These are phyloP conservation scores for Paramecium pentaurelia DNA, from an alignment of 73 alveolate genomes.

Conservation along the genomic window DNA sequence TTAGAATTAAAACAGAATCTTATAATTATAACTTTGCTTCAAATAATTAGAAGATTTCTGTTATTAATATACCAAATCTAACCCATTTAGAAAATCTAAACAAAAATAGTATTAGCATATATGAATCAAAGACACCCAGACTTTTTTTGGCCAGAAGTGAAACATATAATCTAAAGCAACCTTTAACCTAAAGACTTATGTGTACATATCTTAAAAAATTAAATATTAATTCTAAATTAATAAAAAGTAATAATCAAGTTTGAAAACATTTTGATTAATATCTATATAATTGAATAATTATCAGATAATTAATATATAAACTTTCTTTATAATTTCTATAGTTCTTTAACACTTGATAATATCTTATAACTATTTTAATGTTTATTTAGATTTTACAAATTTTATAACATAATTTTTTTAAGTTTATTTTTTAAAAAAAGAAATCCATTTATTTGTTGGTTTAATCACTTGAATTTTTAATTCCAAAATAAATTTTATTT, in stretches of 20 bases:
- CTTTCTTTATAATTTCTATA: background rate
- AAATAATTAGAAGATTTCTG: background rate
- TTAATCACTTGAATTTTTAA: too few relatives aligned
- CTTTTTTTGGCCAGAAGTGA: background rate
- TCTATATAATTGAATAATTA: background rate
- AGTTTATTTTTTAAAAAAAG: too few relatives aligned
- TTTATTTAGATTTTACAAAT: too few relatives aligned
- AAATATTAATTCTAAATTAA: background rate
- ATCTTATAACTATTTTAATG: too few relatives aligned
- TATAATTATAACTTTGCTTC: background rate
- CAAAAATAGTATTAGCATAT: background rate
- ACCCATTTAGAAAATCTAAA: background rate
- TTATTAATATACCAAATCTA: background rate
- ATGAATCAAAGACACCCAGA: background rate
- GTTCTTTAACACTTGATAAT: background rate
- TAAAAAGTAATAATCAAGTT: background rate
- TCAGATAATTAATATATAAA: background rate
- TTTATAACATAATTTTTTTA: too few relatives aligned
- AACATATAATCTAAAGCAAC: background rate
- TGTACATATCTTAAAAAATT: background rate
- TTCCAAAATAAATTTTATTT: too few relatives aligned
- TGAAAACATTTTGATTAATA: background rate
- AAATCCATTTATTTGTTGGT: too few relatives aligned
- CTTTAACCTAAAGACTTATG: background rate
- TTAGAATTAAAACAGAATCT: background rate